Conservation (phyloP, 768 basidiomycete species). For the Mycena venus region DNA sequence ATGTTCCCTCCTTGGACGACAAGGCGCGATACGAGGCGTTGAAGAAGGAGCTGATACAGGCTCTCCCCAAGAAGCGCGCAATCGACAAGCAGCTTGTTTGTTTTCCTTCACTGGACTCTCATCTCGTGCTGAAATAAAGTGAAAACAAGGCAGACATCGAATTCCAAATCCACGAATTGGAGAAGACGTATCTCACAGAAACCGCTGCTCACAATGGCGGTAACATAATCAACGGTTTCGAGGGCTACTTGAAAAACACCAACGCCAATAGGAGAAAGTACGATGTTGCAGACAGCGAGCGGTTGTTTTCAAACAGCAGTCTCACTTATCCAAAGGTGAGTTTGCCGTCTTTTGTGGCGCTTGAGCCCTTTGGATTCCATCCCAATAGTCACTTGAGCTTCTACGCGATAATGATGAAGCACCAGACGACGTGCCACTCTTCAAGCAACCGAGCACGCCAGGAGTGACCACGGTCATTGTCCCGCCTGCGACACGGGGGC, state of each 20-base stretch:
- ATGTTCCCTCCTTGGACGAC: slow-evolving; percentile 61
- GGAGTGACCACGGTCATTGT: slow-evolving; percentile 84
- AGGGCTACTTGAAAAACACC: slow-evolving; percentile 87
- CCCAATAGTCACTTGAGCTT: slow-evolving; percentile 77
- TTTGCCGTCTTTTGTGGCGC: slow-evolving; percentile 13
- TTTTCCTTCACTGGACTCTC: slow-evolving; percentile 22
- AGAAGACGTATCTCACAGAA: slow-evolving; percentile 82
- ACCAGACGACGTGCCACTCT: slow-evolving; percentile 67
- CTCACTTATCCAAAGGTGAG: slow-evolving; percentile 79
- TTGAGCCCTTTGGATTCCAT: slow-evolving; percentile 24
- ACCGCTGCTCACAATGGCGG: slow-evolving; percentile 84
- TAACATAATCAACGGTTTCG: slow-evolving; percentile 91
- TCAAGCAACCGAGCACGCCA: slow-evolving; percentile 73
- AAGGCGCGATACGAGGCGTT: slow-evolving; percentile 78
- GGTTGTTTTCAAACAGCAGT: slow-evolving; percentile 88
- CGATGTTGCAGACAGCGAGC: slow-evolving; percentile 82
- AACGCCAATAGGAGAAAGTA: slow-evolving; percentile 75
- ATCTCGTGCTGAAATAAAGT: background rate
- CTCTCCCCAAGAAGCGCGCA: slow-evolving; percentile 79
- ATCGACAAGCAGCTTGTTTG: slow-evolving; percentile 84
- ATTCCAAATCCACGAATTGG: slow-evolving; percentile 82
- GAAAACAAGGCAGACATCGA: slow-evolving; percentile 77
- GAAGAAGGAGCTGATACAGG: slow-evolving; percentile 81
- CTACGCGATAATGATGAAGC: slow-evolving; percentile 79
- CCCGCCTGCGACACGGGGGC: slow-evolving; percentile 76